Percentiles rank a stretch among this genome's conserved stretches.
Evolutionary conservation across 306 rosid genomes (phyloP).

Genomic region (Quercus glauca): DNA sequence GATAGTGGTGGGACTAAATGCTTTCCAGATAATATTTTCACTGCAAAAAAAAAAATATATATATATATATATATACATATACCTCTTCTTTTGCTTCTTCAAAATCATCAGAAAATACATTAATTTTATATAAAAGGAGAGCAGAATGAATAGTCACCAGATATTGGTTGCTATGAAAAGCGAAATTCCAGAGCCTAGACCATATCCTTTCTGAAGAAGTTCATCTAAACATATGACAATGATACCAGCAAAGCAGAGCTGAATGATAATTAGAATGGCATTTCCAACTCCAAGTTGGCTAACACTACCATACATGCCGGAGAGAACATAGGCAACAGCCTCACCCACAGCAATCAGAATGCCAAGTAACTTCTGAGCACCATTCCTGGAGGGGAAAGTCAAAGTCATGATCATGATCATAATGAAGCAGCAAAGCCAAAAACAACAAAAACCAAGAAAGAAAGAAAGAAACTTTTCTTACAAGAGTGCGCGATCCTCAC

Average conservation of each 20-base stretch:
- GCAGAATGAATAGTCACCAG: conserved; percentile 52
- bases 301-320: conserved; percentile 96
- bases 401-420: background rate
- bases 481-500: conserved; percentile 95
- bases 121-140: background rate
- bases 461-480: conserved; percentile 31
- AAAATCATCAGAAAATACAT: background rate
- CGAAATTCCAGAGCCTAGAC: conserved; percentile 97
- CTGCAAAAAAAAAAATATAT: too few species aligned
- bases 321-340: conserved; percentile 96
- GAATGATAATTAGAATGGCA: conserved; percentile 85
- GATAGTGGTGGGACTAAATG: conserved; percentile 94
- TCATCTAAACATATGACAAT: conserved; percentile 95
- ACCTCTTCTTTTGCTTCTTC: background rate
- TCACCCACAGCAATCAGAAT: conserved; percentile 93
- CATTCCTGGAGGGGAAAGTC: conserved; percentile 48
- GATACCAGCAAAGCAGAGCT: conserved; percentile 92
- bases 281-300: conserved; percentile 98
- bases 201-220: conserved; percentile 99
- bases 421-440: background rate
- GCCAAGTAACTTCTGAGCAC: conserved; percentile 90
- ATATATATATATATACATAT: background rate
- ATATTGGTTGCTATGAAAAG: conserved; percentile 94
- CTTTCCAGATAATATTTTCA: conserved; percentile 93
- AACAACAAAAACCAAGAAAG: background rate